A percentile compares a stretch with the other conserved stretches of the same genome.
phyloP scores from a whole-genome alignment of 164 flowering plant species.

The Malania oleifera region DNA sequence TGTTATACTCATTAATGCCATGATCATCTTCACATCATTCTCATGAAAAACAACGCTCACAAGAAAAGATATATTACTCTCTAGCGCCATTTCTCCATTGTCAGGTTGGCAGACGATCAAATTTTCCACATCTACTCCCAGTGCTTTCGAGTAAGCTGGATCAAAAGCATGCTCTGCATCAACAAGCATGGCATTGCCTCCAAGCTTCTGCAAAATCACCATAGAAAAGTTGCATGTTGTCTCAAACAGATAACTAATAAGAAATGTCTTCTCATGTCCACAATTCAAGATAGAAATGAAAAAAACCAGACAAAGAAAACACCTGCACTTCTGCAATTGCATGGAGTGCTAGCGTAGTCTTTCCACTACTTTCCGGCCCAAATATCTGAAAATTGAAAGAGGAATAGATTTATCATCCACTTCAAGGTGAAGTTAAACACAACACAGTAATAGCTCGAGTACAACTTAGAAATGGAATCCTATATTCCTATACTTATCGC shows the following conservation, averaged over 20 bases:
- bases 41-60: not conserved
- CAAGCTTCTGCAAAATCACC: not conserved
- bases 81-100: conserved; percentile 1
- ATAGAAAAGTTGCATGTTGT: not conserved
- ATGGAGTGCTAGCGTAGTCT: conserved; percentile 1
- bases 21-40: not conserved
- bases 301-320: not conserved
- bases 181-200: conserved; percentile 4
- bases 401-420: too few relatives aligned
- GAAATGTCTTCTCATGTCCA: too few relatives aligned
- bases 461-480: too few relatives aligned
- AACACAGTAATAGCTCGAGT: too few relatives aligned
- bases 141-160: not conserved
- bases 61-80: not conserved
- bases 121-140: conserved; percentile 2
- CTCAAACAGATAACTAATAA: too few relatives aligned
- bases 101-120: conserved; percentile 2
- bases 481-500: too few relatives aligned
- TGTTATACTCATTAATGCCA: not conserved
- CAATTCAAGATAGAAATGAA: too few relatives aligned
- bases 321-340: conserved; percentile 4
- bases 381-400: not conserved
- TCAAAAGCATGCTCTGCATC: conserved; percentile 4
- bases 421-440: too few relatives aligned
- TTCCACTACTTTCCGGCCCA: conserved; percentile 4